phyloP scores from a whole-genome alignment of 208 protist species.

The Trypanosoma mega region DNA sequence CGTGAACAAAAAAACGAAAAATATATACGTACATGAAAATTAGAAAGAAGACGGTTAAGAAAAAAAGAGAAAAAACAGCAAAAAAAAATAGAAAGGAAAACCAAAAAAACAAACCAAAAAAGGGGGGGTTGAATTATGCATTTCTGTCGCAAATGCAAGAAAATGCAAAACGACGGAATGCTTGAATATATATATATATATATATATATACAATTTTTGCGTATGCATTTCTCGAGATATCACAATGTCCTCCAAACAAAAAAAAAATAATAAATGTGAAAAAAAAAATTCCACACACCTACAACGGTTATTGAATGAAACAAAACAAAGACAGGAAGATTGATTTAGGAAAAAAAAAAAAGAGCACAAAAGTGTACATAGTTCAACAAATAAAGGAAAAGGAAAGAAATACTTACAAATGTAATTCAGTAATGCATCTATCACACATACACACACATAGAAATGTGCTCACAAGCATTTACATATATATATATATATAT shows the following conservation, averaged over 20 bases:
- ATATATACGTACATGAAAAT: background rate
- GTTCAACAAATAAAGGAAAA: no score
- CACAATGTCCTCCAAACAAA: background rate
- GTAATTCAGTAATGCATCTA: no score
- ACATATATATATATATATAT: no score
- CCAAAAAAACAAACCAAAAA: background rate
- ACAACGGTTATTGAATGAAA: no score
- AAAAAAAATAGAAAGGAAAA: background rate
- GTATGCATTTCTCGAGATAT: background rate
- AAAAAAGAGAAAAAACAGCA: background rate
- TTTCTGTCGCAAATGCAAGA: background rate
- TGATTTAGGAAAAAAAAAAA: no score
- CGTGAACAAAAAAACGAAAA: conserved; percentile 1
- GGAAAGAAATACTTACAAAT: no score
- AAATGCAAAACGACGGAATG: background rate
- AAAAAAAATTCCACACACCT: no score
- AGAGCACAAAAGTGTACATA: no score
- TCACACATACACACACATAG: no score
- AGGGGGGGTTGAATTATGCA: background rate
- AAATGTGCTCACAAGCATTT: no score
- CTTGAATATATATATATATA: background rate
- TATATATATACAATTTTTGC: background rate
- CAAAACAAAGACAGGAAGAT: no score
- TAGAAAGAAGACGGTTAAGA: background rate
- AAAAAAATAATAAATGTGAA: no score